Evolutionary conservation across 2,329 filamentous ascomycete species (phyloP).

Genomic region (Curvularia lunata): DNA sequence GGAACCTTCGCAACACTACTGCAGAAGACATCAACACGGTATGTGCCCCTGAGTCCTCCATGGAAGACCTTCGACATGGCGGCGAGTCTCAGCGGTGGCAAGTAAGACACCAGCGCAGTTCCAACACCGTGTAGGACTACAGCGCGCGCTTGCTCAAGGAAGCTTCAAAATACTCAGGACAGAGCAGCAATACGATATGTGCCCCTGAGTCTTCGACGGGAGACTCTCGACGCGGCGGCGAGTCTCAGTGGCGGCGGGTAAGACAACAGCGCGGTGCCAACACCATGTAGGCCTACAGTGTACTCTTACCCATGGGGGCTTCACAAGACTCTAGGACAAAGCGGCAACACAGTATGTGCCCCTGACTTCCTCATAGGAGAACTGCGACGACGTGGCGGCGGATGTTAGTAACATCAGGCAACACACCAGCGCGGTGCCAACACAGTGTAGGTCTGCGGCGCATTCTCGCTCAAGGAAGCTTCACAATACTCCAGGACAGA

Average conservation of each 20-base stretch:
- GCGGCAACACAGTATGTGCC: not conserved
- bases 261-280: constrained; percentile 9
- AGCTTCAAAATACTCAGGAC: too few species aligned
- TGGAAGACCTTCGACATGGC: not conserved
- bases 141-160: too few species aligned
- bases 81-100: not conserved
- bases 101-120: not conserved
- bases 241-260: not conserved
- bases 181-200: too few species aligned
- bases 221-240: too few species aligned
- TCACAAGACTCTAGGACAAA: not conserved
- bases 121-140: too few species aligned
- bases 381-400: not conserved
- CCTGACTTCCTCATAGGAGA: not conserved
- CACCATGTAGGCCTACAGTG: not conserved
- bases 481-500: too few species aligned
- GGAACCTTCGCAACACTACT: not conserved
- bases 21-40: not conserved
- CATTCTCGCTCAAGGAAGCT: too few species aligned
- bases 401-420: constrained; percentile 1
- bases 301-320: not conserved
- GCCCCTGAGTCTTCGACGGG: too few species aligned
- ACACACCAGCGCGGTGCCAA: not conserved
- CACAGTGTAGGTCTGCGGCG: too few species aligned
- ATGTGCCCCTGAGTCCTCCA: not conserved